These are phyloP conservation scores for Kwoniella bestiolae DNA, from an alignment of 768 basidiomycete species.

Conservation along the genomic window DNA sequence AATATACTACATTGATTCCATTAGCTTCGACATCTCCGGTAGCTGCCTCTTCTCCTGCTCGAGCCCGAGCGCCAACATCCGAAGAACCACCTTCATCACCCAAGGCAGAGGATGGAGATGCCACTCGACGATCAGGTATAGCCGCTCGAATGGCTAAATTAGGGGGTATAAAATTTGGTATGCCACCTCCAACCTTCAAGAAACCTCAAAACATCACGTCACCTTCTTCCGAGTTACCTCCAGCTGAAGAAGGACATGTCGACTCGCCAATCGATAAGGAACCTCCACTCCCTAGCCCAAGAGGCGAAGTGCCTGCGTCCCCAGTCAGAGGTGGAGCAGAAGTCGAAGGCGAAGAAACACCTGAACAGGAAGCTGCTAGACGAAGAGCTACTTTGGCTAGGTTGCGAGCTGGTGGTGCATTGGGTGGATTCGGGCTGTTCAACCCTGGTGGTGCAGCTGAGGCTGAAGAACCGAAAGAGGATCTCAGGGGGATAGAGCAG, in stretches of 20 bases:
- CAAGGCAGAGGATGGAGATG: conserved; percentile 59
- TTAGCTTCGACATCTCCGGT: conserved; percentile 8
- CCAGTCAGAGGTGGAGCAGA: conserved; percentile 32
- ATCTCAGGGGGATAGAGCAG: conserved; percentile 25
- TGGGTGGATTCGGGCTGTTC: conserved; percentile 65
- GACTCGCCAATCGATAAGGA: conserved; percentile 29
- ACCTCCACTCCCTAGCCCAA: conserved; percentile 13
- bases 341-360: conserved; percentile 47
- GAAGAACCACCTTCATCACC: conserved; percentile 18
- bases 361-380: conserved; percentile 64
- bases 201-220: conserved; percentile 22
- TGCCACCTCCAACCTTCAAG: conserved; percentile 62
- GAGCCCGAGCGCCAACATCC: conserved; percentile 6
- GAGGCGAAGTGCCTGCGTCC: conserved; percentile 12
- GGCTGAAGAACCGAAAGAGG: conserved; percentile 22
- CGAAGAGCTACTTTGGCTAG: conserved; percentile 65
- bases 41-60: conserved; percentile 3
- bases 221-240: conserved; percentile 28
- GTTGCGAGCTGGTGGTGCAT: conserved; percentile 65
- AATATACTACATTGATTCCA: neutral
- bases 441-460: conserved; percentile 30
- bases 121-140: conserved; percentile 68
- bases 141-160: conserved; percentile 95
- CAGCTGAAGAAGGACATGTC: conserved; percentile 19
- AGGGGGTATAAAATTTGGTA: conserved; percentile 81